Base-by-base conservation (phyloP, 306 rosid species). In the Herpetospermum pedunculosum region DNA sequence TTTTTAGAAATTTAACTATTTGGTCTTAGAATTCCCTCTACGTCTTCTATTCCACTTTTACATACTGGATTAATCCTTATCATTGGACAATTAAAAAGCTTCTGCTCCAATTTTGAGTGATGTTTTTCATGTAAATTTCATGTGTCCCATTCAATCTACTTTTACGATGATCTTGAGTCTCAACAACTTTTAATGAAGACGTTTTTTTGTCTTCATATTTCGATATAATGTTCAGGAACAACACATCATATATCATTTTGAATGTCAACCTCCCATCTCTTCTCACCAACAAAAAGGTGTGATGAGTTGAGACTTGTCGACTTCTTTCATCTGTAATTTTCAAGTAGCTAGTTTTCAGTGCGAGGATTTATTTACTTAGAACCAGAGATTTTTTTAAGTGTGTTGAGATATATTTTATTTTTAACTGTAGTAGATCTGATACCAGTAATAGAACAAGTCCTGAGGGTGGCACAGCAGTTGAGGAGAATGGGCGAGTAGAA, bases 401-500 rank as follows among this genome's bases (percentile, higher is more conserved):
- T 28, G 37, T 46, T 28, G 10, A 16, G 25, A 52, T 55, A 58
- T 80, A n/a, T 53, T 50, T 53, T 78, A 28, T 62, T 15, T 82
- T 44, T 63, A 58, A 75, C 75, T 50, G 75, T 35, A 54, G 70
- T 74, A 54, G 80, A 68, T 38, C 71, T 81, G 74, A 4, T 77
- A 47, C 74, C 68, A 69, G 75, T 83, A 84, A 80, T 72, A 81
- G 95, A 86, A 80, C 84, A 63, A 86, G 80, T 80, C 74, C 88
- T 41, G 95, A 89, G 75, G 86, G 76, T 68, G 86, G 86, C 70
- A 71, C 77, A 46, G 80, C 44, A n/a, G 72, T 83, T 13, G 96
- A 89, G 82, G 91, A 85, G 79, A 90, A 79, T 57, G 92, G 88
- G 76, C 96, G 87, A 84, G 87, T 79, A 41, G 97, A 78, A 80